phyloP scores from a whole-genome alignment of 495 filamentous ascomycete species.

The Baudoinia panamericana region DNA sequence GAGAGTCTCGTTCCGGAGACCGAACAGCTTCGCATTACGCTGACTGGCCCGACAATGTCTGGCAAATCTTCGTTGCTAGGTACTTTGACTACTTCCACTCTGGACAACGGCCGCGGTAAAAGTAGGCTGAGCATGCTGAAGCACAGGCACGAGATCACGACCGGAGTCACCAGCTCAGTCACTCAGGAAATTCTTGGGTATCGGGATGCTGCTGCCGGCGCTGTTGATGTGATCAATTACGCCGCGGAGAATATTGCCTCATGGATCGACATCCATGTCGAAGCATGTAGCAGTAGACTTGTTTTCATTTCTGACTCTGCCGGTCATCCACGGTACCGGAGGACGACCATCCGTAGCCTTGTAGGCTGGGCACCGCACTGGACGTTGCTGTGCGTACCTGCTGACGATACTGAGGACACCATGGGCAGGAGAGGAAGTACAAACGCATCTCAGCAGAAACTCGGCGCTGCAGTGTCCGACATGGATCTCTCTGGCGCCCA shows the following conservation, averaged over 20 bases:
- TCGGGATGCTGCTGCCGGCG: constrained; percentile 25
- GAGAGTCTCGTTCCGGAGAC: constrained; percentile 2
- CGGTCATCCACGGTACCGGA: constrained; percentile 72
- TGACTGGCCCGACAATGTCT: constrained; percentile 81
- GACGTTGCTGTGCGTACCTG: constrained; percentile 76
- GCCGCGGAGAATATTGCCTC: constrained; percentile 72
- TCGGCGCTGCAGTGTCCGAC: constrained; percentile 40
- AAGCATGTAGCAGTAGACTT: constrained; percentile 59
- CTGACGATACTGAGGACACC: constrained; percentile 50
- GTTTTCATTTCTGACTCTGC: constrained; percentile 85
- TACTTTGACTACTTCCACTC: constrained; percentile 68
- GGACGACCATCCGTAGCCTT: constrained; percentile 77
- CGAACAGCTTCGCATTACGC: constrained; percentile 70
- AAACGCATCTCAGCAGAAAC: constrained; percentile 32
- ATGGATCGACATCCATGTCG: constrained; percentile 84
- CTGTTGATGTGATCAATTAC: constrained; percentile 67
- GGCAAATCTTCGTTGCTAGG: constrained; percentile 89
- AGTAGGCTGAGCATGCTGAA: constrained; percentile 76
- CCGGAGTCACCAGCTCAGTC: constrained; percentile 84
- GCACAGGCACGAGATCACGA: constrained; percentile 86
- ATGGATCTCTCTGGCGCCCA: constrained; percentile 66
- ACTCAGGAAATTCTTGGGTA: constrained; percentile 90
- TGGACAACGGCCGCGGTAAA: constrained; percentile 87
- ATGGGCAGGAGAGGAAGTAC: constrained; percentile 32
- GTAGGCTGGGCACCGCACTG: constrained; percentile 94